Evolutionary conservation across 768 basidiomycete species (phyloP).

Genomic region (Russula vinacea): DNA sequence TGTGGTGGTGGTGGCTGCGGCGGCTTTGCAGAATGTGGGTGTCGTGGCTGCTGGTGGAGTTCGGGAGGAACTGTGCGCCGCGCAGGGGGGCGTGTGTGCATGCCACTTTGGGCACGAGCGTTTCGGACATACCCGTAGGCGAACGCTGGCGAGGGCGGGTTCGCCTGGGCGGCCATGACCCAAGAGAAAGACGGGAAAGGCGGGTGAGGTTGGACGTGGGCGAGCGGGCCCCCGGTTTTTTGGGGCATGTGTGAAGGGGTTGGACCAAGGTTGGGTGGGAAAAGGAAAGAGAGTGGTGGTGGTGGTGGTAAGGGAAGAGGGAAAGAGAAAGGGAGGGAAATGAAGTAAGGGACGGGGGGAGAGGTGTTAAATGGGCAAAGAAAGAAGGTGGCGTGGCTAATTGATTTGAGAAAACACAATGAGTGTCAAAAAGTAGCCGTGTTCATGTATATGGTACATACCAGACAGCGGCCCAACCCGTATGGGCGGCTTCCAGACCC

Average conservation of each 20-base stretch:
- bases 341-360: not conserved
- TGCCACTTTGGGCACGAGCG: not conserved
- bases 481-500: conserved; percentile 10
- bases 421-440: conserved; percentile 15
- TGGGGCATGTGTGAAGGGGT: not conserved
- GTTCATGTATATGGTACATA: conserved; percentile 5
- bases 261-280: not conserved
- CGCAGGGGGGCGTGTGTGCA: not conserved
- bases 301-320: not conserved
- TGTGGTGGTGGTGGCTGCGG: not conserved
- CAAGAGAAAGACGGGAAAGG: conserved; percentile 25
- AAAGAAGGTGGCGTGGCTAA: conserved; percentile 1
- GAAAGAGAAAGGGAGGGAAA: not conserved
- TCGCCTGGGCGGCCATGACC: conserved; percentile 21
- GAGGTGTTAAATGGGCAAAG: conserved; percentile 12
- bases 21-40: not conserved
- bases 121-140: conserved; percentile 21
- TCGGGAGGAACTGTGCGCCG: not conserved
- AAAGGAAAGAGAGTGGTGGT: not conserved
- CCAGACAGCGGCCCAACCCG: conserved; percentile 1
- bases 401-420: conserved; percentile 4
- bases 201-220: conserved; percentile 3
- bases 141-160: conserved; percentile 11
- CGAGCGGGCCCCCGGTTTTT: not conserved
- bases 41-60: not conserved